Evolutionary conservation across 176 grass and related monocot genomes (phyloP).

Genomic region (Musa troglodytarum): DNA sequence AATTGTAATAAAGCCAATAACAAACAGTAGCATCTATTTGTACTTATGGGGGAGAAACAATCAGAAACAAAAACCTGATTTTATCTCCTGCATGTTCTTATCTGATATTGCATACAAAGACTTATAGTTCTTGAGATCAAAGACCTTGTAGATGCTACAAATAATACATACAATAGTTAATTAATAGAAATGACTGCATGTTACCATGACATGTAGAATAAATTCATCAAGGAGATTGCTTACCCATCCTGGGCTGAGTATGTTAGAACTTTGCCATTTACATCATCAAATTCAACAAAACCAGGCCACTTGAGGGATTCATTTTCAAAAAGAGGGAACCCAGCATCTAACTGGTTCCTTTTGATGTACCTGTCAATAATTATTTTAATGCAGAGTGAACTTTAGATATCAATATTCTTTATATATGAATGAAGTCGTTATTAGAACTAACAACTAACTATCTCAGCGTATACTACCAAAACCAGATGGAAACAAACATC

Average conservation of each 20-base stretch:
- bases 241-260: constrained; percentile 98
- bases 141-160: constrained; percentile 94
- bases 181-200: not conserved
- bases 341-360: constrained; percentile 70
- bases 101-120: constrained; percentile 77
- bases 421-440: not conserved
- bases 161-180: constrained; percentile 18
- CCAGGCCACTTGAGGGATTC: constrained; percentile 98
- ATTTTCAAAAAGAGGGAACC: constrained; percentile 84
- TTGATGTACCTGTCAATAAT: constrained; percentile 59
- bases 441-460: not conserved
- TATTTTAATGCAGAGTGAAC: not conserved
- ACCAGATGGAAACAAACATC: no score
- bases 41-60: not conserved
- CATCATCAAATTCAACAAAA: constrained; percentile 98
- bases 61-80: constrained; percentile 40
- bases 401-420: not conserved
- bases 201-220: not conserved
- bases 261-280: constrained; percentile 94
- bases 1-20: not conserved
- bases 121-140: constrained; percentile 94
- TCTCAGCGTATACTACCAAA: not conserved
- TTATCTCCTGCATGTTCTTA: constrained; percentile 98
- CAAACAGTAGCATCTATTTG: not conserved
- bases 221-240: constrained; percentile 8